Evolutionary conservation across 1,284 basidiomycete genomes (phyloP).

Genomic region (Rhodotorula sp.): DNA sequence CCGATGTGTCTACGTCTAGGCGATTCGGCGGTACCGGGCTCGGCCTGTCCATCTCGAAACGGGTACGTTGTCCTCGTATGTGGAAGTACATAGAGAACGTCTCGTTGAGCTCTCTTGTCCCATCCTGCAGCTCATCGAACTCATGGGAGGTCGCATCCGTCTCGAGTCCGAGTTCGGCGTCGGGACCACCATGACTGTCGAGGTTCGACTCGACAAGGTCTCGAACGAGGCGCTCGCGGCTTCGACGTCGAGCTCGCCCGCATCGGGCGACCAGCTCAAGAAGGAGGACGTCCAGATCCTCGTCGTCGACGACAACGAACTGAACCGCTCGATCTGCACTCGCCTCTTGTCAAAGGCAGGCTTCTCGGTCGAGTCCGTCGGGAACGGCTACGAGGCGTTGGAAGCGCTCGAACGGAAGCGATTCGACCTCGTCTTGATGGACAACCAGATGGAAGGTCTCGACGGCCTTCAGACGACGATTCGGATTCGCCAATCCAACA

Average conservation of each 20-base stretch:
- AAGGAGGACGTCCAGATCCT: constrained; percentile 28
- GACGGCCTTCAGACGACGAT: constrained; percentile 42
- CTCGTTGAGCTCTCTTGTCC: no score
- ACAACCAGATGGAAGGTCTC: constrained; percentile 40
- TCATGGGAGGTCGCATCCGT: constrained; percentile 36
- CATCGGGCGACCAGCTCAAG: constrained; percentile 17
- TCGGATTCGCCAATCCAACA: constrained; percentile 25
- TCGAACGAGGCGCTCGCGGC: background rate
- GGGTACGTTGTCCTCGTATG: constrained; percentile 4
- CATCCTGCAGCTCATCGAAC: constrained; percentile 22
- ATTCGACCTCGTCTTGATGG: constrained; percentile 39
- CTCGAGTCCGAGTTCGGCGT: constrained; percentile 35
- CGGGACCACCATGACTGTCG: constrained; percentile 36
- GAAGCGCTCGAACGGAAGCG: constrained; percentile 18
- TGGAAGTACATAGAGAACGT: no score
- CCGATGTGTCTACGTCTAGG: constrained; percentile 35
- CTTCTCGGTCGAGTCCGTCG: constrained; percentile 19
- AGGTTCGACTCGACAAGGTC: constrained; percentile 9
- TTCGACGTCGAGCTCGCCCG: constrained; percentile 1
- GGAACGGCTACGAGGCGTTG: constrained; percentile 24
- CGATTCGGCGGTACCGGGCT: constrained; percentile 42
- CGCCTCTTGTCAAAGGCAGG: constrained; percentile 26
- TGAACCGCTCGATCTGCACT: constrained; percentile 38
- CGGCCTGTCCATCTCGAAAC: constrained; percentile 32
- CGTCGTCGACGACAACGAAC: constrained; percentile 41